These are phyloP conservation scores for Datura wrightii DNA, from an alignment of 257 asterid species.

Conservation along the genomic window DNA sequence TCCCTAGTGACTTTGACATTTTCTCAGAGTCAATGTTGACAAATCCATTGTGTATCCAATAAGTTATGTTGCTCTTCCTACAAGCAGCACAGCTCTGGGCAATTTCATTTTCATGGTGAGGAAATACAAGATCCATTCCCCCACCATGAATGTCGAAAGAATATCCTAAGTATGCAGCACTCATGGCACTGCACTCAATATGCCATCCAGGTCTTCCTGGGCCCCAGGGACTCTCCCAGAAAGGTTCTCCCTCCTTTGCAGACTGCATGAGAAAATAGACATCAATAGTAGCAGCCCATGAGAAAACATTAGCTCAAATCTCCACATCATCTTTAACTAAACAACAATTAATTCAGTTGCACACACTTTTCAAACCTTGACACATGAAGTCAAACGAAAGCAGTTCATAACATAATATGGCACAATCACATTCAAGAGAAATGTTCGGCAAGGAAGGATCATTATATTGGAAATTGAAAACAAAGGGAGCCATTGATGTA, in stretches of 20 bases:
- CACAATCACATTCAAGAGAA: not conserved
- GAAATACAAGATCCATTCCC: slow-evolving; percentile 97
- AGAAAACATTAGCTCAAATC: slow-evolving; percentile 16
- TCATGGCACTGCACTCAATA: slow-evolving; percentile 99
- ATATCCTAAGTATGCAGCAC: slow-evolving; percentile 85
- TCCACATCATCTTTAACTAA: not conserved
- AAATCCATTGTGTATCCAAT: slow-evolving; percentile 97
- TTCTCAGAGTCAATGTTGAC: slow-evolving; percentile 90
- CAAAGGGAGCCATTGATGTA: not conserved
- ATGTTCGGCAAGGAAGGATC: not conserved
- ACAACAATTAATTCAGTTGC: not conserved
- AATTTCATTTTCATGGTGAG: slow-evolving; percentile 99
- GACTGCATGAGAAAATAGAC: slow-evolving; percentile 57
- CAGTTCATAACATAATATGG: slow-evolving; percentile 6
- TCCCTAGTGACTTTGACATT: slow-evolving; percentile 98
- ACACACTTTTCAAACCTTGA: not conserved
- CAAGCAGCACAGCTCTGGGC: slow-evolving; percentile 99
- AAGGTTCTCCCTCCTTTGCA: slow-evolving; percentile 98
- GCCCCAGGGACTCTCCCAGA: slow-evolving; percentile 99
- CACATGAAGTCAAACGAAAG: not conserved
- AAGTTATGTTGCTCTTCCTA: slow-evolving; percentile 65
- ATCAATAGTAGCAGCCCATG: not conserved
- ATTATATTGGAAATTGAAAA: not conserved
- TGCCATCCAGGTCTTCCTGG: slow-evolving; percentile 99
- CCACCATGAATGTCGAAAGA: slow-evolving; percentile 98